Conservation (phyloP, 306 rosid species). For the Prunus mongolica region DNA sequence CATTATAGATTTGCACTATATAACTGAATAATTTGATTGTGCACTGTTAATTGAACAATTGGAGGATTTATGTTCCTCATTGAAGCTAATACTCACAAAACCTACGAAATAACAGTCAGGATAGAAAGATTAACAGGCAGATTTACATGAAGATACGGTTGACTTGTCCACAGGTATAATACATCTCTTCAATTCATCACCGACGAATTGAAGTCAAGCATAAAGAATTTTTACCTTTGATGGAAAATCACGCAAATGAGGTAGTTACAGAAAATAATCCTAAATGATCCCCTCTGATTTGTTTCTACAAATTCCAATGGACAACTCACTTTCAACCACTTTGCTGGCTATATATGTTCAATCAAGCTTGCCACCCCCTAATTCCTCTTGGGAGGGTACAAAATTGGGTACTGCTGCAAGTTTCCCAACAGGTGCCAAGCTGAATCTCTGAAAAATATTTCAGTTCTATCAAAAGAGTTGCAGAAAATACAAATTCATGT, state of each 20-base stretch:
- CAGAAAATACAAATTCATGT: slow-evolving; percentile 8
- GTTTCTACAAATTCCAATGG: slow-evolving; percentile 51
- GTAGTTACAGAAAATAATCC: slow-evolving; percentile 34
- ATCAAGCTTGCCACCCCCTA: slow-evolving; percentile 40
- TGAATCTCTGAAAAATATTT: slow-evolving; percentile 20
- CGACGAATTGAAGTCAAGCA: slow-evolving; percentile 2
- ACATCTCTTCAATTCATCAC: not conserved
- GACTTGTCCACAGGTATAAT: not conserved
- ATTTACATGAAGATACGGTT: not conserved
- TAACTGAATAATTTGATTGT: not conserved
- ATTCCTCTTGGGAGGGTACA: slow-evolving; percentile 37
- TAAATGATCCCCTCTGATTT: slow-evolving; percentile 27
- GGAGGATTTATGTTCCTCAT: not conserved
- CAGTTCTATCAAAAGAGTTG: slow-evolving; percentile 16
- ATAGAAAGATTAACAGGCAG: not conserved
- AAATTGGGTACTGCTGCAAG: slow-evolving; percentile 52
- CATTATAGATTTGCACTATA: slow-evolving; percentile 18
- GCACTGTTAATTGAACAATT: not conserved
- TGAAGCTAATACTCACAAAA: not conserved
- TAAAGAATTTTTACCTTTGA: slow-evolving; percentile 38
- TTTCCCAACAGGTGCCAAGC: slow-evolving; percentile 26
- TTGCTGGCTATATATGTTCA: slow-evolving; percentile 32
- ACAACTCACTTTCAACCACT: slow-evolving; percentile 29
- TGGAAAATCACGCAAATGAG: slow-evolving; percentile 3
- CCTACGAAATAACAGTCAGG: not conserved